These are phyloP conservation scores for Bromus sterilis DNA, from an alignment of 176 grass and related monocot genomes.

Conservation along the genomic window DNA sequence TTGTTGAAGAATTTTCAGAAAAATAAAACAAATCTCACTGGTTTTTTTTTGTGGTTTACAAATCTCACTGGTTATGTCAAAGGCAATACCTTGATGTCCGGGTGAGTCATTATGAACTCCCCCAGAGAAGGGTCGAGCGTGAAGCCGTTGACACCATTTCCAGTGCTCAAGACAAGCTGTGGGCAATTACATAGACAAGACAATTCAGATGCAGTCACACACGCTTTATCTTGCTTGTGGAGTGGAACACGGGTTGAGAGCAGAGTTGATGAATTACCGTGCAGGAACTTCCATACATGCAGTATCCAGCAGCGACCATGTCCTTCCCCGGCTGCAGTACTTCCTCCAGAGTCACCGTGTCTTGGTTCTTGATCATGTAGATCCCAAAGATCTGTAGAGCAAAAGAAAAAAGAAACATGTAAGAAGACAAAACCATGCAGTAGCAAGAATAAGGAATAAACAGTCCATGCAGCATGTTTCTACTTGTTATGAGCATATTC, in stretches of 20 bases:
- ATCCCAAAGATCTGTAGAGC: constrained; percentile 65
- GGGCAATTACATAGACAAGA: neutral
- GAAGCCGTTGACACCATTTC: constrained; percentile 86
- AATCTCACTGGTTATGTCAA: neutral
- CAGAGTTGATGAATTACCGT: constrained; percentile 54
- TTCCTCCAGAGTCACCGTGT: constrained; percentile 58
- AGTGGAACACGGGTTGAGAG: neutral
- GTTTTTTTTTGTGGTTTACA: too few species aligned
- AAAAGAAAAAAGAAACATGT: neutral
- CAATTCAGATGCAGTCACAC: neutral
- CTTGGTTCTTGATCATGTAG: constrained; percentile 69
- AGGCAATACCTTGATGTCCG: constrained; percentile 76
- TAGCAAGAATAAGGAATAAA: neutral
- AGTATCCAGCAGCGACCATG: constrained; percentile 96
- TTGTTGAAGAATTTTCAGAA: neutral
- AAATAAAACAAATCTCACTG: neutral
- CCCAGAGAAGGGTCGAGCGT: constrained; percentile 97
- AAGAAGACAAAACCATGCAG: neutral
- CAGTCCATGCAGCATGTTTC: neutral
- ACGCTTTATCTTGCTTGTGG: neutral
- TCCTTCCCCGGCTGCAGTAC: constrained; percentile 82
- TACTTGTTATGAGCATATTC: neutral
- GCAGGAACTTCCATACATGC: constrained; percentile 99
- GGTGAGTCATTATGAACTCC: constrained; percentile 96
- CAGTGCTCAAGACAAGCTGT: constrained; percentile 90